phyloP scores from a whole-genome alignment of 345 rosid genomes.

The Schrenkiella parvula region DNA sequence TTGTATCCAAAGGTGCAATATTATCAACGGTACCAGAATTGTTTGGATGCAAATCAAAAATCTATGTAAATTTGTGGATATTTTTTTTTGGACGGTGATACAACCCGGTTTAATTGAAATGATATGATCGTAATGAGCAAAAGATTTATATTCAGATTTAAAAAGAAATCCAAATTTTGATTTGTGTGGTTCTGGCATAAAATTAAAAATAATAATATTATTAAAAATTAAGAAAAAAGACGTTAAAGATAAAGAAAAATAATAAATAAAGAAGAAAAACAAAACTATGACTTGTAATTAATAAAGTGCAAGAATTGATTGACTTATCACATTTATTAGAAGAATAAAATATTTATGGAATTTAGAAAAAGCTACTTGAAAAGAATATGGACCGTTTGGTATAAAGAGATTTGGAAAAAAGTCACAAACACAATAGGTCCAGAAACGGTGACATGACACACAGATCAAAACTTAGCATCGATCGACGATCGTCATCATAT shows the following conservation, averaged over 20 bases:
- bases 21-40: background rate
- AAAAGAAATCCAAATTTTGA: background rate
- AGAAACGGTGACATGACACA: constrained; percentile 33
- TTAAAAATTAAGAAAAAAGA: too few relatives aligned
- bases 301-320: constrained; percentile 36
- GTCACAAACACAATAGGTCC: constrained; percentile 31
- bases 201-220: too few relatives aligned
- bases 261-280: background rate
- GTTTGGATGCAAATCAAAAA: background rate
- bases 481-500: constrained; percentile 30
- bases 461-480: constrained; percentile 28
- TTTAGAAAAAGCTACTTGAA: constrained; percentile 26
- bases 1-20: too few relatives aligned
- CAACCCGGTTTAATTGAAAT: background rate
- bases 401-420: constrained; percentile 25
- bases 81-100: background rate
- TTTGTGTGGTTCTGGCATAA: too few relatives aligned
- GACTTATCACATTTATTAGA: constrained; percentile 24
- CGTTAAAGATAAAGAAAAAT: background rate
- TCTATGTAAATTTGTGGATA: too few relatives aligned
- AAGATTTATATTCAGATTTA: background rate
- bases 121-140: background rate
- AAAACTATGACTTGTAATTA: constrained; percentile 20
- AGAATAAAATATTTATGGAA: constrained; percentile 30
- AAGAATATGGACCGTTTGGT: constrained; percentile 33